Evolutionary conservation across 192 early-diverging fungal genomes (phyloP), one percentile per base, ranked within the genome.

Genomic region (Geosiphon pyriformis): DNA sequence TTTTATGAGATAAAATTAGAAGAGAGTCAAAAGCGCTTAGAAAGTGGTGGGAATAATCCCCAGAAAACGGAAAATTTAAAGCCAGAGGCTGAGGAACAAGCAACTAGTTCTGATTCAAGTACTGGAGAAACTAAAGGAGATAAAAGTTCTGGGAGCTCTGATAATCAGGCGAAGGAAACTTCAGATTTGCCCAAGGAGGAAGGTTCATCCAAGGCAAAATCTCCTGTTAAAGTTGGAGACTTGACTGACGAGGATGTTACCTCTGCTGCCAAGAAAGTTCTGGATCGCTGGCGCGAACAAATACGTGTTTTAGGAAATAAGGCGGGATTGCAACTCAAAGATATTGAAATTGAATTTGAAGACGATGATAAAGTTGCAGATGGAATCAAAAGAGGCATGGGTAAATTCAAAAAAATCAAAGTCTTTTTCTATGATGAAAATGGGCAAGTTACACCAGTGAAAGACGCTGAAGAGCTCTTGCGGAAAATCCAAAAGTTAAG

Each of bases 1-100:
- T 59, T 76, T 7, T 82, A 81, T 50, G 65, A 77, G 23, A 35
- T 31, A 11, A 49, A 69, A 29, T 53, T 59, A 23, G 72, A 30
- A 1, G 58, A 59, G 32, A 26, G 30, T 17, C 37, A 15, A 10
- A 42, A 42, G 15, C 37, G 15, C 15, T 46, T 46, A 46, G 50
- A n/a, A 52, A 20, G 50, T n/a, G 50, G 50, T 52, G 10, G 10
- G 11, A 52, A 52, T 15, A 15, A 42, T 10, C 6, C 6, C 7
- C 6, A 42, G 15, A 6, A 42, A 42, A 15, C 15, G 6, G 37
- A 42, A 42, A 42, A 42, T 42, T 6, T 10, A 10, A 15, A 42
- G 37, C 7, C 15, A 15, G 37, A 42, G 37, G 15, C 6, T 42
- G 6, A 6, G 7, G 15, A 42, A 42, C 37, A 42, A 15, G 37